Percentiles rank a stretch among this genome's conserved stretches.
Conservation (phyloP, 139 green algal species). For the Nannochloris sp. region DNA sequence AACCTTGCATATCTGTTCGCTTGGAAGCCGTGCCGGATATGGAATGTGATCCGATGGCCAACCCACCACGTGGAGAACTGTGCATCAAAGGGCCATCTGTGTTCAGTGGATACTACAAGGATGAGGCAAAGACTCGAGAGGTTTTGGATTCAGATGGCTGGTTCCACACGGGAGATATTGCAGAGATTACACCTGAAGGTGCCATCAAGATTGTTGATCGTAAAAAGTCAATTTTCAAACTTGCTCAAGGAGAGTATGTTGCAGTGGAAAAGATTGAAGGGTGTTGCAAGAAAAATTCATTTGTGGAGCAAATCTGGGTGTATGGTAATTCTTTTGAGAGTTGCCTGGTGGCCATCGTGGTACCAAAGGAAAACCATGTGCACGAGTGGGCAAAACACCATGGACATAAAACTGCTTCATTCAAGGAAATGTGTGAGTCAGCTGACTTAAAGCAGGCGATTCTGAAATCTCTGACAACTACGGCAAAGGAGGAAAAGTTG, state of each 20-base stretch:
- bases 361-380: slow-evolving; percentile 48
- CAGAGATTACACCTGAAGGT: slow-evolving; percentile 56
- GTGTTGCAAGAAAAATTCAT: slow-evolving; percentile 70
- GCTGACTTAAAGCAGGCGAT: slow-evolving; percentile 25
- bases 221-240: slow-evolving; percentile 99
- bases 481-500: slow-evolving; percentile 77
- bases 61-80: slow-evolving; percentile 51
- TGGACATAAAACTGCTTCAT: background rate
- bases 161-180: slow-evolving; percentile 95
- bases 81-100: slow-evolving; percentile 62
- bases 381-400: slow-evolving; percentile 13
- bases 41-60: slow-evolving; percentile 74
- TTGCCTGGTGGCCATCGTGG: slow-evolving; percentile 78
- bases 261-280: slow-evolving; percentile 92
- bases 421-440: slow-evolving; percentile 28
- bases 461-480: slow-evolving; percentile 37
- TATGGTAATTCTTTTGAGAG: slow-evolving; percentile 88
- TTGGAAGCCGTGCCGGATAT: slow-evolving; percentile 87
- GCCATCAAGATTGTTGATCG: slow-evolving; percentile 88
- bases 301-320: slow-evolving; percentile 88
- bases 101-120: slow-evolving; percentile 95
- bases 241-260: slow-evolving; percentile 92
- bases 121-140: slow-evolving; percentile 32
- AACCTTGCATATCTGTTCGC: slow-evolving; percentile 55
- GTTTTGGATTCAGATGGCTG: slow-evolving; percentile 70